Evolutionary conservation across 441 rosid genomes (phyloP).

Genomic region (Croton laevigatus): DNA sequence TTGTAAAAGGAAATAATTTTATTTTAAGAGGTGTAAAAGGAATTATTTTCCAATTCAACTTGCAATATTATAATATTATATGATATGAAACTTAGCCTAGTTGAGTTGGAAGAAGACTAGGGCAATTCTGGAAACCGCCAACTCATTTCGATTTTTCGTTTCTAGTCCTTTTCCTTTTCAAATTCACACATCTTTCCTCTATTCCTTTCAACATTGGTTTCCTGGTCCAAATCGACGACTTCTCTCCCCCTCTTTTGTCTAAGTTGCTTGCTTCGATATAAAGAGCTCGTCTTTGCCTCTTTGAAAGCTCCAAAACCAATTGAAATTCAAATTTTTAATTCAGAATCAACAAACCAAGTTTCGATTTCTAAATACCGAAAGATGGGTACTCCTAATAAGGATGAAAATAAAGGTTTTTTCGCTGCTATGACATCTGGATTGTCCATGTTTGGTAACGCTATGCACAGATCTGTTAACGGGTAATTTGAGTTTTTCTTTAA

Average conservation of each 20-base stretch:
- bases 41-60: too few relatives aligned
- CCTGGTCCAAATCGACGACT: conserved; percentile 1
- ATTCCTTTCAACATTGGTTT: not conserved
- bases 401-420: conserved; percentile 6
- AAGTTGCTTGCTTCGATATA: not conserved
- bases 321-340: not conserved
- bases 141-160: not conserved
- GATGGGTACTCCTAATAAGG: not conserved
- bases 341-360: not conserved
- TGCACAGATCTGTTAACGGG: conserved; percentile 10
- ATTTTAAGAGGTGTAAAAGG: too few relatives aligned
- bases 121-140: not conserved
- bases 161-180: not conserved
- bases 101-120: not conserved
- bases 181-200: not conserved
- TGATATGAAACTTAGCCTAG: not conserved
- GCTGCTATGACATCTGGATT: conserved; percentile 4
- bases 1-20: too few relatives aligned
- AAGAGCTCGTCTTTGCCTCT: not conserved
- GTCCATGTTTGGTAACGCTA: conserved; percentile 5
- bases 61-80: too few relatives aligned
- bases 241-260: not conserved
- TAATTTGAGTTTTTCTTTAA: not conserved
- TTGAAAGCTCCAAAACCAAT: not conserved
- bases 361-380: not conserved